phyloP scores from a whole-genome alignment of 116 monocot genomes.

The Trichopus zeylanicus region DNA sequence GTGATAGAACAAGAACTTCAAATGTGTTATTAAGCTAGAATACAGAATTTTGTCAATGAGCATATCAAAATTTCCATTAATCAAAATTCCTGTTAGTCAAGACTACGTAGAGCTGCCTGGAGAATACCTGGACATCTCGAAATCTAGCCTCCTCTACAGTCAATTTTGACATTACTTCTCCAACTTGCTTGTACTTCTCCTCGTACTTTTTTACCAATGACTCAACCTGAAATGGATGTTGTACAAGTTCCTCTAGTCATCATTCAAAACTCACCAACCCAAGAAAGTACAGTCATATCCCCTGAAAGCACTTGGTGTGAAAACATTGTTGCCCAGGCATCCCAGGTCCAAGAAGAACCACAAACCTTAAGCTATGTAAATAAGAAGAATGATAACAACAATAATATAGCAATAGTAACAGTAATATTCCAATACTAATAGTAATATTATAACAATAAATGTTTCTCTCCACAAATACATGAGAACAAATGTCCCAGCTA shows the following conservation, averaged over 20 bases:
- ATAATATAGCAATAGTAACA: too few species aligned
- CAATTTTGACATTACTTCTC: constrained; percentile 82
- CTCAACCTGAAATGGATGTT: constrained; percentile 44
- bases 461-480: too few species aligned
- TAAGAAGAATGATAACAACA: too few species aligned
- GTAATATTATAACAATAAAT: too few species aligned
- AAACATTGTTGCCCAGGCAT: too few species aligned
- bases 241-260: not conserved
- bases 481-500: too few species aligned
- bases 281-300: not conserved
- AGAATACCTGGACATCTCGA: constrained; percentile 83
- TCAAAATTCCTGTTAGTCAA: not conserved
- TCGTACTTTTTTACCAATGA: constrained; percentile 78
- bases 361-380: too few species aligned
- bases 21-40: not conserved
- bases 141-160: constrained; percentile 73
- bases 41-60: not conserved
- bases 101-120: not conserved
- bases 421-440: too few species aligned
- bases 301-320: too few species aligned
- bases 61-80: not conserved
- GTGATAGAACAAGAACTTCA: not conserved
- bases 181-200: constrained; percentile 79
- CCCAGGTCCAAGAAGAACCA: too few species aligned
- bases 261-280: not conserved